Conservation (phyloP, 768 basidiomycete genomes). For the Candolleomyces aberdarensis region DNA sequence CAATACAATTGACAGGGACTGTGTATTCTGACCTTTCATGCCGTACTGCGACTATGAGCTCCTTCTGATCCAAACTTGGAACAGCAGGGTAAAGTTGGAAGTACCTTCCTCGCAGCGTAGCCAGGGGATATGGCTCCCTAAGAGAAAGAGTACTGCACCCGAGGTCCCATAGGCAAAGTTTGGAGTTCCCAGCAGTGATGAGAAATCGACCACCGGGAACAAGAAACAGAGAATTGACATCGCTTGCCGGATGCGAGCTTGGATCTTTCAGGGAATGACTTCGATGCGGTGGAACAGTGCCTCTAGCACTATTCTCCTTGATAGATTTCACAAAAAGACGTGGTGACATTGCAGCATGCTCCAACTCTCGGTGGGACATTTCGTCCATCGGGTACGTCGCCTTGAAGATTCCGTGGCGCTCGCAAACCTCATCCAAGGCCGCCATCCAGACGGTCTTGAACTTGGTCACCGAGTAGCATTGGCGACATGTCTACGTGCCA, state of each 20-base stretch:
- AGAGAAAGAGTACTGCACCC: not conserved
- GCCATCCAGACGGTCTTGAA: too few species aligned
- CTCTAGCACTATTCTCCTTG: not conserved
- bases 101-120: not conserved
- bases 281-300: not conserved
- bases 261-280: not conserved
- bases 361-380: not conserved
- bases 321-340: not conserved
- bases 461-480: too few species aligned
- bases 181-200: not conserved
- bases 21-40: not conserved
- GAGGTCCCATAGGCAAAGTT: constrained; percentile 8
- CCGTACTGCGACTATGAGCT: not conserved
- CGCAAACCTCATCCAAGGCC: too few species aligned
- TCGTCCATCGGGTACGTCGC: too few species aligned
- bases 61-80: not conserved
- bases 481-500: too few species aligned
- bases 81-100: not conserved
- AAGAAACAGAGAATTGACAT: not conserved
- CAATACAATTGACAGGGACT: not conserved
- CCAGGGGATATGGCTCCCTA: not conserved
- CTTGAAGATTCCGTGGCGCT: too few species aligned
- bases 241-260: too few species aligned
- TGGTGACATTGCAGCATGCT: constrained; percentile 1
- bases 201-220: constrained; percentile 12